phyloP scores from a whole-genome alignment of 495 filamentous ascomycete genomes.

The Cetradonia linearis region DNA sequence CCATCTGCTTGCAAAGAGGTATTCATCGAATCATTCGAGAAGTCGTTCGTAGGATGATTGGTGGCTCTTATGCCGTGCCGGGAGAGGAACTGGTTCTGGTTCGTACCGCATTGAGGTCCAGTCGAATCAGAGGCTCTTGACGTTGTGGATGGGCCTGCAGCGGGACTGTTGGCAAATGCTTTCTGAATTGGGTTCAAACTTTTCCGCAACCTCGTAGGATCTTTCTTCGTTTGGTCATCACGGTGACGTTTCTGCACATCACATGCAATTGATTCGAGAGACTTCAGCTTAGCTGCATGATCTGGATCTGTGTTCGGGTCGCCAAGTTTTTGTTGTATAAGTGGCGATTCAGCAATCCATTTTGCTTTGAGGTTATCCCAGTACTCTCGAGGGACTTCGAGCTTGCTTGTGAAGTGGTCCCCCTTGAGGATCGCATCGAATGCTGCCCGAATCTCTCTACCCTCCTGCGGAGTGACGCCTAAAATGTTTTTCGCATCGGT shows the following conservation, averaged over 20 bases:
- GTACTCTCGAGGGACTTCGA: conserved; percentile 59
- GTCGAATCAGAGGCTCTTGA: not conserved
- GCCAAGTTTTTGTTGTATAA: conserved; percentile 48
- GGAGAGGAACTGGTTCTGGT: not conserved
- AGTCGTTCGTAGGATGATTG: not conserved
- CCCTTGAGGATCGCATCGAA: conserved; percentile 58
- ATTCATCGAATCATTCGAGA: not conserved
- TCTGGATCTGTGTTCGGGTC: conserved; percentile 39
- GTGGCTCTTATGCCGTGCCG: not conserved
- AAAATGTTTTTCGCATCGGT: conserved; percentile 64
- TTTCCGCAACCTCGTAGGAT: conserved; percentile 32
- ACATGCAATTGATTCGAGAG: conserved; percentile 57
- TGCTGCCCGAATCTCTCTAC: conserved; percentile 50
- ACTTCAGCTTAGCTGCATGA: conserved; percentile 48
- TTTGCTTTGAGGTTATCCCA: conserved; percentile 59
- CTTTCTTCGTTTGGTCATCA: conserved; percentile 52
- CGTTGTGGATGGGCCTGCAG: not conserved
- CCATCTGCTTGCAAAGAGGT: conserved; percentile 28
- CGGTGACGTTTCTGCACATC: conserved; percentile 68
- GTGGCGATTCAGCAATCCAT: conserved; percentile 52
- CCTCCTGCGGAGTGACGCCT: conserved; percentile 61
- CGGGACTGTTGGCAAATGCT: not conserved
- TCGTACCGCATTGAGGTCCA: not conserved
- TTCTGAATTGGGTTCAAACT: not conserved
- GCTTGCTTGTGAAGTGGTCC: conserved; percentile 64